Evolutionary conservation across 2,329 filamentous ascomycete species (phyloP).

Genomic region (Bipolaris sorokiniana): DNA sequence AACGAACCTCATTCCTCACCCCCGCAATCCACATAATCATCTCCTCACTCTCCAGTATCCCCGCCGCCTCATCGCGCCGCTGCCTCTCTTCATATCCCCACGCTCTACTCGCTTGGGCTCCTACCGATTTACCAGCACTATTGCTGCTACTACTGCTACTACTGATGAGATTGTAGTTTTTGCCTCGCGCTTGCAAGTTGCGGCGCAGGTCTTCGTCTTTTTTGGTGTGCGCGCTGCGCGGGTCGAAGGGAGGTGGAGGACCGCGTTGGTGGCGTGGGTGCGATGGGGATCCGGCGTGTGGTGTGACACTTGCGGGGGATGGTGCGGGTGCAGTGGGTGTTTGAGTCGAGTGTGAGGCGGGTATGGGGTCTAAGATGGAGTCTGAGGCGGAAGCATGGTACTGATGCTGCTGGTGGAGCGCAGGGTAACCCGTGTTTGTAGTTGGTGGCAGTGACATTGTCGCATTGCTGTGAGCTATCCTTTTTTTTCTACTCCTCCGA

Average conservation of each 20-base stretch:
- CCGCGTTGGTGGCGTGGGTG: neutral
- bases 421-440: neutral
- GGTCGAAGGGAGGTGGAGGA: neutral
- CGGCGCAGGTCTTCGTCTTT: conserved; percentile 25
- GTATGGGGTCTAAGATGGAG: no score
- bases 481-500: no score
- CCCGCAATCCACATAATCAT: conserved; percentile 46
- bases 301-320: neutral
- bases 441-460: conserved; percentile 7
- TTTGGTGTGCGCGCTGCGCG: neutral
- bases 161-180: conserved; percentile 1
- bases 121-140: no score
- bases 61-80: conserved; percentile 37
- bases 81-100: conserved; percentile 39
- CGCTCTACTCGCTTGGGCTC: conserved; percentile 1
- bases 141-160: neutral
- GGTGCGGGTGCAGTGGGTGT: neutral
- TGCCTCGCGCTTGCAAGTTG: conserved; percentile 35
- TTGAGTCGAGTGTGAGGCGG: no score
- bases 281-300: neutral
- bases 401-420: neutral
- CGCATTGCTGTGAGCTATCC: conserved; percentile 2
- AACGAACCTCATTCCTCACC: conserved; percentile 43
- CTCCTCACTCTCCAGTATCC: conserved; percentile 45
- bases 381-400: neutral